Evolutionary conservation across 2,329 filamentous ascomycete genomes (phyloP), one percentile per base, ranked within the genome.

Genomic region (Aspergillus fischeri): DNA sequence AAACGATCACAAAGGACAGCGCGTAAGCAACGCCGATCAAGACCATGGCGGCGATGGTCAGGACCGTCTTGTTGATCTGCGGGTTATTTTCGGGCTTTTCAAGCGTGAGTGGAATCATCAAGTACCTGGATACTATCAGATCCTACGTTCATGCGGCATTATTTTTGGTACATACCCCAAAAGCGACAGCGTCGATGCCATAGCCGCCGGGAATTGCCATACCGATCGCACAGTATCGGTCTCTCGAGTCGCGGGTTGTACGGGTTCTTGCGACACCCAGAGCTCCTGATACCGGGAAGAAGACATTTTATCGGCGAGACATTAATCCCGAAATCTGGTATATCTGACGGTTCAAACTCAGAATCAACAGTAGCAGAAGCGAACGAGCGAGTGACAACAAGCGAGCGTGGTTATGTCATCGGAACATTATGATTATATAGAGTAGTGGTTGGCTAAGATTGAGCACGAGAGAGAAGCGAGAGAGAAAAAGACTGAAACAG

Each of bases 81-180:
- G 65, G 38, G 5, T 59, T 55, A 9, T 59, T 52, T 10, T 64
- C 52, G 14, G 61, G 51, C n/a, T 61, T 50, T 24, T 63, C 64
- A 45, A 73, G 68, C 7, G 68, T 65, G 7, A 73, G 51, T 7
- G 70, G 66, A 10, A 72, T 60, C 8, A 72, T 63, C 41, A 73
- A 44, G 44, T 70, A 72, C 17, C 70, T 73, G 52, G 21, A 17
- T 9, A n/a, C 6, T 11, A 44, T 28, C 11, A 52, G 14, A 29
- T 25, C 25, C 14, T 21, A 5, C 2, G 2, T 29, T 51, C 25
- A 8, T 8, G 28, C 17, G 42, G n/a, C 28, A 32, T n/a, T 35
- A 17, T 47, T 47, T 6, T 24, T 8, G 24, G 32, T 28, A 65
- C 66, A 42, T 61, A 73, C 70, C 70, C 70, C 17, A 67, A 54